Evolutionary conservation across 345 rosid genomes (phyloP).

Genomic region (Brassica nigra): DNA sequence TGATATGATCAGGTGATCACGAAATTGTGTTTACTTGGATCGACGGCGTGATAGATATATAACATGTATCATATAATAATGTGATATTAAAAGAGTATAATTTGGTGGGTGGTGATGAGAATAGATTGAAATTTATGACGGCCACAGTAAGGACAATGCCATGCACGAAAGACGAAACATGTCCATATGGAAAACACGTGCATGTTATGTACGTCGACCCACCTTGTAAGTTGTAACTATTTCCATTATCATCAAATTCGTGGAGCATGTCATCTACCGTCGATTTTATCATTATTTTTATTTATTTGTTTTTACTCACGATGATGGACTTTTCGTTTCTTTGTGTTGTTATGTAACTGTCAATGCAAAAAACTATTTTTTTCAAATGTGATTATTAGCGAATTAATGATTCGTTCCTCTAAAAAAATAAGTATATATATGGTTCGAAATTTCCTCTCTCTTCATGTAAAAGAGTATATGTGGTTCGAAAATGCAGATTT

Average conservation of each 20-base stretch:
- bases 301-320: background rate
- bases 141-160: constrained; percentile 34
- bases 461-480: background rate
- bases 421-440: too few relatives aligned
- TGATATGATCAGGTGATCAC: background rate
- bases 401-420: background rate
- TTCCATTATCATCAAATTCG: constrained; percentile 30
- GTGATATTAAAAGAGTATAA: constrained; percentile 10
- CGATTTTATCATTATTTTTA: constrained; percentile 14
- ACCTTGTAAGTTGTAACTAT: constrained; percentile 23
- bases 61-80: background rate
- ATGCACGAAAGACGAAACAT: constrained; percentile 44
- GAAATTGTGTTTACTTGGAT: constrained; percentile 2
- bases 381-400: background rate
- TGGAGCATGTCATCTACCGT: constrained; percentile 35
- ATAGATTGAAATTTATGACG: constrained; percentile 27
- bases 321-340: background rate
- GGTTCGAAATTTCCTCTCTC: background rate
- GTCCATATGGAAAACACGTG: constrained; percentile 43
- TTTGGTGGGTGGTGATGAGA: constrained; percentile 21
- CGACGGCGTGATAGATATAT: constrained; percentile 3
- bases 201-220: constrained; percentile 40
- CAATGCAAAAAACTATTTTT: background rate
- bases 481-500: background rate
- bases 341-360: background rate